Percentiles rank a stretch among this genome's conserved stretches.
Evolutionary conservation across 2,329 filamentous ascomycete genomes (phyloP).

Genomic region (Sporothrix sp.): DNA sequence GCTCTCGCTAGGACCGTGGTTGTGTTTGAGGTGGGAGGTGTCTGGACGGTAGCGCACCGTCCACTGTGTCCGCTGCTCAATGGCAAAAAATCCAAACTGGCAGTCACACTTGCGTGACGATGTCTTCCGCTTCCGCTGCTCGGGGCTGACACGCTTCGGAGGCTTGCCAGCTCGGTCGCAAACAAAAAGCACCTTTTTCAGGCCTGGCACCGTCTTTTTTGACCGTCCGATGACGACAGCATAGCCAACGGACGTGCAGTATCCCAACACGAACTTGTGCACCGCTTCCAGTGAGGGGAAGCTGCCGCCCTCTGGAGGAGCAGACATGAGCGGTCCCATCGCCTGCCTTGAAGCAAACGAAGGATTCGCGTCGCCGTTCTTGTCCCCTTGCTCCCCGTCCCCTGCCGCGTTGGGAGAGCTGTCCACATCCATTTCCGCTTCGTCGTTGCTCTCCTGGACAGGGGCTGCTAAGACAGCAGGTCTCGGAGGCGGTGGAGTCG

Average conservation of each 20-base stretch:
- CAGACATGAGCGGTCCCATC: slow-evolving; percentile 51
- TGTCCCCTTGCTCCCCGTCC: slow-evolving; percentile 30
- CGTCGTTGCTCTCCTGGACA: slow-evolving; percentile 29
- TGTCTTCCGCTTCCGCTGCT: slow-evolving; percentile 55
- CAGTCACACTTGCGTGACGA: slow-evolving; percentile 61
- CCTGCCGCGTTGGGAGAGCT: slow-evolving; percentile 18
- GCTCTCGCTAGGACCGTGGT: slow-evolving; percentile 57
- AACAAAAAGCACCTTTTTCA: slow-evolving; percentile 59
- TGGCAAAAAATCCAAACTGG: slow-evolving; percentile 60
- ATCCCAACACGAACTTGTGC: slow-evolving; percentile 53
- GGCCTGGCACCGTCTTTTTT: slow-evolving; percentile 56
- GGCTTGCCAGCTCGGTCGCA: slow-evolving; percentile 57
- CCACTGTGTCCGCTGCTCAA: slow-evolving; percentile 59
- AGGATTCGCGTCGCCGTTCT: slow-evolving; percentile 18
- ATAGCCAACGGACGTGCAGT: slow-evolving; percentile 58
- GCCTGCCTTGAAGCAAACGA: slow-evolving; percentile 45
- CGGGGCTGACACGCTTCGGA: slow-evolving; percentile 51
- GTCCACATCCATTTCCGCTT: slow-evolving; percentile 45
- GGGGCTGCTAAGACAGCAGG: slow-evolving; percentile 22
- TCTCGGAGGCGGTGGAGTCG: slow-evolving; percentile 13
- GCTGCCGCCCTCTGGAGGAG: slow-evolving; percentile 54
- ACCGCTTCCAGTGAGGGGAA: slow-evolving; percentile 56
- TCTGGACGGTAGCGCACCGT: slow-evolving; percentile 56
- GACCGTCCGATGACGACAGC: slow-evolving; percentile 59
- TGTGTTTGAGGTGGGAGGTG: slow-evolving; percentile 47